Evolutionary conservation across 257 asterid genomes (phyloP).

Genomic region (Eucommia ulmoides): DNA sequence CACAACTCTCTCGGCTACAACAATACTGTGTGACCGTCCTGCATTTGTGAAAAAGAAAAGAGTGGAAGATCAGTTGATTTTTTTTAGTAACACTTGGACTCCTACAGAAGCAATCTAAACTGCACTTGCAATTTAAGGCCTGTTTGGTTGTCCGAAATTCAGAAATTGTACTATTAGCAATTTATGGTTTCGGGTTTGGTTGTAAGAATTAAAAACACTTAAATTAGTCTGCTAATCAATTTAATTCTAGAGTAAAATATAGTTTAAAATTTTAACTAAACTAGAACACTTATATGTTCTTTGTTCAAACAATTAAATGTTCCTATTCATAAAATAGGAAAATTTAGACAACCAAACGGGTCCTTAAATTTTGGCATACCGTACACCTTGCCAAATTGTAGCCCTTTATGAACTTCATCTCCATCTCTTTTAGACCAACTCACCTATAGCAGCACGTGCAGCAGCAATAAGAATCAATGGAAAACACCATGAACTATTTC

Average conservation of each 20-base stretch:
- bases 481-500: no score
- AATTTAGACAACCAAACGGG: no score
- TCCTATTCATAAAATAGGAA: no score
- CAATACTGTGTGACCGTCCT: slow-evolving; percentile 87
- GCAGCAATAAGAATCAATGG: slow-evolving; percentile 5
- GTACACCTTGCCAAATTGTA: slow-evolving; percentile 78
- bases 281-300: no score
- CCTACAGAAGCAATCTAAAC: slow-evolving; percentile 5
- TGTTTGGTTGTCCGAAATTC: neutral
- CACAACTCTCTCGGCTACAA: slow-evolving; percentile 91
- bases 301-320: no score
- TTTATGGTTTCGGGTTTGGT: neutral
- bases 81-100: neutral
- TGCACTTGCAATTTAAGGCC: neutral
- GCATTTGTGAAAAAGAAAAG: slow-evolving; percentile 16
- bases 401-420: slow-evolving; percentile 70
- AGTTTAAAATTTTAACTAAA: no score
- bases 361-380: slow-evolving; percentile 30
- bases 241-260: no score
- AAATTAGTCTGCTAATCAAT: neutral
- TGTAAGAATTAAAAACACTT: no score
- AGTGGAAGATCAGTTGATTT: no score
- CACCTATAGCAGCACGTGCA: slow-evolving; percentile 29
- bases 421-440: slow-evolving; percentile 82
- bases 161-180: neutral